Base-by-base conservation (phyloP, 1,284 basidiomycete species). In the Trichosporon coremiiforme region DNA sequence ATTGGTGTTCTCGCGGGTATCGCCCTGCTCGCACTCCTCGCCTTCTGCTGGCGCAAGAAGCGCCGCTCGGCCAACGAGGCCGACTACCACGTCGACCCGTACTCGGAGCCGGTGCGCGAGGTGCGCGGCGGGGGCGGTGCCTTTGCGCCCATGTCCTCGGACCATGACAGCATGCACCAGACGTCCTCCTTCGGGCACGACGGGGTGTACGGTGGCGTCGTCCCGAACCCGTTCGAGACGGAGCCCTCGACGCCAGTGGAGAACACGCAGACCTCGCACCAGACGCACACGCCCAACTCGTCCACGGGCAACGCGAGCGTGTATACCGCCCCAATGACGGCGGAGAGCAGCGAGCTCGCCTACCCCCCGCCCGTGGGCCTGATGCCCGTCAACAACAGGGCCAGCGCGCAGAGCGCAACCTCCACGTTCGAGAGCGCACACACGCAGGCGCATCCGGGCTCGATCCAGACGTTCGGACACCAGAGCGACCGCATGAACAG, bases 1-100 rank as follows among this genome's bases (percentile, higher is more conserved):
- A 70, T 81, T 38, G 81, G 79, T 17, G 77, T 76, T 2, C 10
- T 82, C 15, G 75, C 69, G 2, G 78, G 70, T 12, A 38, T 80
- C 13, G 73, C 65, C 3, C 60, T 74, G n/a, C 65, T 78, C 13
- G 76, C 68, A 1, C 33, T 75, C 1, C 47, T 79, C 0, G 65
- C 69, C 12, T 68, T 78, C 67, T 68, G 67, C 50, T 55, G 60
- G 31, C 66, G 65, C 25, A 65, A 64, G 22, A 50, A 63, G 29
- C 67, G 66, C 13, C 29, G 63, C 41, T 64, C 29, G 33, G 12
- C 8, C 8, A 20, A 41, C 8, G n/a, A 33, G 15, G 20, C n/a
- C 31, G n/a, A 33, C 20, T 63, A 36, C 57, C 29, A 33, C 60
- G 31, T 63, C 35, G 60, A 35, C 35, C 60, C 50, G 73, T 50